These are phyloP conservation scores for Hirsutella rhossiliensis DNA, from an alignment of 2,329 filamentous ascomycete species.

Conservation along the genomic window DNA sequence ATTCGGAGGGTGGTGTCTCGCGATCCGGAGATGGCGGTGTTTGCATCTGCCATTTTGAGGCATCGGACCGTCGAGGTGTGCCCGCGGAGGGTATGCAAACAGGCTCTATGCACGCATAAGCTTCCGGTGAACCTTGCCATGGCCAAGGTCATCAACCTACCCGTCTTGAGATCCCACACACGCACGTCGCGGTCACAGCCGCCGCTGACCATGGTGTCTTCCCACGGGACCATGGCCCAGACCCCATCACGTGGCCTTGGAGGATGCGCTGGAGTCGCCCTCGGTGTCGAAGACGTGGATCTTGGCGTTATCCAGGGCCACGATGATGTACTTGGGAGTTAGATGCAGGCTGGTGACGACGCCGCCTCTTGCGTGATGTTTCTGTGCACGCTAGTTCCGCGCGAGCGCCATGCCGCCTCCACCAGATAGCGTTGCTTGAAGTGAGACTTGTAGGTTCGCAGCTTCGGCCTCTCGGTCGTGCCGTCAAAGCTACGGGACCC, in stretches of 20 bases:
- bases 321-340: conserved; percentile 92
- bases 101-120: conserved; percentile 36
- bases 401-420: conserved; percentile 90
- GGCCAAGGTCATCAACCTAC: conserved; percentile 35
- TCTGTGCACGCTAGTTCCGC: conserved; percentile 69
- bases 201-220: conserved; percentile 86
- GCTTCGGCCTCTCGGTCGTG: conserved; percentile 39
- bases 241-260: conserved; percentile 98
- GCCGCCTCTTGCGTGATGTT: conserved; percentile 91
- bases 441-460: conserved; percentile 84
- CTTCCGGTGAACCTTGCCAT: conserved; percentile 3
- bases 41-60: conserved; percentile 91
- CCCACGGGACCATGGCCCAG: conserved; percentile 99
- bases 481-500: conserved; percentile 46
- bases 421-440: conserved; percentile 98
- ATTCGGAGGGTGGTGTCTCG: conserved; percentile 88
- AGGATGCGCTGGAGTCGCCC: conserved; percentile 81
- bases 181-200: conserved; percentile 94
- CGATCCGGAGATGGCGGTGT: conserved; percentile 92
- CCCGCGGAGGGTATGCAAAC: conserved; percentile 74
- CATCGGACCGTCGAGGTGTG: conserved; percentile 96
- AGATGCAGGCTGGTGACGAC: conserved; percentile 93
- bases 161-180: conserved; percentile 91
- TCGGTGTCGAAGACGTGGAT: conserved; percentile 96
- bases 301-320: conserved; percentile 94